Base-by-base conservation (phyloP, 257 asterid genomes). In the Forsythia suspensa region DNA sequence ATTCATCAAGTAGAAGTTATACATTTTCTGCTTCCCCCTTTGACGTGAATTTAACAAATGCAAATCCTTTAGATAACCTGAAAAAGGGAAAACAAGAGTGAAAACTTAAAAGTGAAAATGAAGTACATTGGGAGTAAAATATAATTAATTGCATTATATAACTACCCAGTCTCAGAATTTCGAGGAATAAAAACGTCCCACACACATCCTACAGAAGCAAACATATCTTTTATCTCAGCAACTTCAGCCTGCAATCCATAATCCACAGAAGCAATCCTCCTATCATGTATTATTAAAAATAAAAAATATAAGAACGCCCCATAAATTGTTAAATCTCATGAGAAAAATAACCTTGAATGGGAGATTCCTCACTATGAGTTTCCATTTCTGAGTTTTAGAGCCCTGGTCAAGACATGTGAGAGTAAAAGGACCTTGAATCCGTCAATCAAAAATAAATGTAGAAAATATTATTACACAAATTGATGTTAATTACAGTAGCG, bases 151-250 rank as follows among this genome's bases (percentile, higher is more conserved):
- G 70, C 70, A 63, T 61, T 20, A 11, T 63, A 63, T 24, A 63
- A 24, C 77, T 89, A 96, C 98, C 95, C 93, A 71, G 92, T 93
- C 85, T 84, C 96, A 65, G 89, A 75, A 86, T 94, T 94, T 80
- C 88, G 89, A 67, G 99, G 98, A 84, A 94, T 94, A 86, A 90
- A 77, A 42, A 91, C 97, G 75, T 94, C 99, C 99, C 99, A 94
- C 52, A 94, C 94, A 69, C 85, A 91, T 87, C 97, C 99, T 63
- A 75, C 90, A 18, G 93, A 77, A 72, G 93, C 82, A 80, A 96
- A 96, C 95, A 85, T 88, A 37, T 85, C 90, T 84, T 86, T 92
- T 72, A 94, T 89, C 88, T 96, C 99, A 39, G 86, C 77, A 76
- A 81, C 90, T 79, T 80, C 85, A 71, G 94, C 97, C 98, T 96